Evolutionary conservation across 495 filamentous ascomycete species (phyloP).

Genomic region (Neurospora discreta): DNA sequence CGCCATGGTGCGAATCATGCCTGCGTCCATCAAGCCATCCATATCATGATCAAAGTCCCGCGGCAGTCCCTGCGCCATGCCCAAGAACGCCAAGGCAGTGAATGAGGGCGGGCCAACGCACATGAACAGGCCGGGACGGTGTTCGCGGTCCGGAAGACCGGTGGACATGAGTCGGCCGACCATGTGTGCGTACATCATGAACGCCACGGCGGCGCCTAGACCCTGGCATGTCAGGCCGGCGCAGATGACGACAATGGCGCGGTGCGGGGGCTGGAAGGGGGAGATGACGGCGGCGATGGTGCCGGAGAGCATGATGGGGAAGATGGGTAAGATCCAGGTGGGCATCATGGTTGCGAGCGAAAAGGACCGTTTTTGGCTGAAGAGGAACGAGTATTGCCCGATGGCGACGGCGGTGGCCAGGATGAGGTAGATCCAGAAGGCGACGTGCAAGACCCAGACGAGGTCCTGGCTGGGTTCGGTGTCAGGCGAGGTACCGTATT

Average conservation of each 20-base stretch:
- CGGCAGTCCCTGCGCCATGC: conserved; percentile 16
- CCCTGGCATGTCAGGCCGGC: conserved; percentile 44
- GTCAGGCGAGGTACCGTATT: conserved; percentile 41
- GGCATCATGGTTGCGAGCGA: conserved; percentile 38
- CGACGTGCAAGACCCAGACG: conserved; percentile 26
- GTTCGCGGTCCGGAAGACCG: conserved; percentile 39
- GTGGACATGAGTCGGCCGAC: conserved; percentile 50
- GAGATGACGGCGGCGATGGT: conserved; percentile 38
- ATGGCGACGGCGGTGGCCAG: conserved; percentile 35
- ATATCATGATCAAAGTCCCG: conserved; percentile 25
- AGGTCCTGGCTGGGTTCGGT: conserved; percentile 22
- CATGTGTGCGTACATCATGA: conserved; percentile 49
- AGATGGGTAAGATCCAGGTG: conserved; percentile 48
- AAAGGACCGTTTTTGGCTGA: conserved; percentile 25
- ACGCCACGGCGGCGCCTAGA: conserved; percentile 36
- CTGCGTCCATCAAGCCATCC: conserved; percentile 17
- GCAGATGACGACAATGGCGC: conserved; percentile 34
- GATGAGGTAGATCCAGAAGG: conserved; percentile 44
- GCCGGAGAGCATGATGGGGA: conserved; percentile 44
- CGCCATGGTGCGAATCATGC: conserved; percentile 37
- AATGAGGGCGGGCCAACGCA: conserved; percentile 58
- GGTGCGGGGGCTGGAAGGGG: conserved; percentile 29
- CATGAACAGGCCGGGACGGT: conserved; percentile 56
- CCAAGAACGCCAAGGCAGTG: conserved; percentile 32
- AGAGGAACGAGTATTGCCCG: conserved; percentile 41